Conservation (phyloP, 2,329 filamentous ascomycete species). For the Verticillium nonalfalfae region DNA sequence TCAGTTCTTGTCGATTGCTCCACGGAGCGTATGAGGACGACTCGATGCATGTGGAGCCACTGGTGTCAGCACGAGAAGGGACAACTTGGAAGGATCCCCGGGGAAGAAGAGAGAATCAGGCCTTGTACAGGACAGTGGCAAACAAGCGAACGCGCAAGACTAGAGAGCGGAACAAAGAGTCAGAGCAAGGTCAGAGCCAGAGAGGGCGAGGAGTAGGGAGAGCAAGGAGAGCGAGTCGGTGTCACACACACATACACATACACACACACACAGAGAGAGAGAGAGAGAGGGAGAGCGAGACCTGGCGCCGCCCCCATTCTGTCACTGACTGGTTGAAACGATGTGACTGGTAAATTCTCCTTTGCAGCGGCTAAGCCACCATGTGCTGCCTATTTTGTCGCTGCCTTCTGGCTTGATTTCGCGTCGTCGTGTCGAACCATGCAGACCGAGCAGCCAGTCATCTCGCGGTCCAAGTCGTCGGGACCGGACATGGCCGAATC, state of each 20-base stretch:
- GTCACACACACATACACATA: background rate
- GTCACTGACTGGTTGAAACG: background rate
- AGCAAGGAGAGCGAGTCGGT: background rate
- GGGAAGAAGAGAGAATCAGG: background rate
- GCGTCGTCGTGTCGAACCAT: background rate
- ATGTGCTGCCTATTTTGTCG: background rate
- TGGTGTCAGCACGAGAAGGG: too few relatives aligned
- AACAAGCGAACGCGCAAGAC: too few relatives aligned
- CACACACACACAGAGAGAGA: background rate
- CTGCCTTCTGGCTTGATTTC: background rate
- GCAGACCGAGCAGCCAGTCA: slow-evolving; percentile 5
- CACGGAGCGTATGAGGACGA: too few relatives aligned
- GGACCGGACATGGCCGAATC: slow-evolving; percentile 7
- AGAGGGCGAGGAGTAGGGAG: background rate
- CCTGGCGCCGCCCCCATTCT: background rate
- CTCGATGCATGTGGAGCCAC: too few relatives aligned
- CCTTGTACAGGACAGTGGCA: too few relatives aligned
- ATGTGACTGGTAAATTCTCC: slow-evolving; percentile 9
- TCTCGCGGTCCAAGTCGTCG: slow-evolving; percentile 3
- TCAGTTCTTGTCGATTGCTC: too few relatives aligned
- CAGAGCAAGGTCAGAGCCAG: background rate
- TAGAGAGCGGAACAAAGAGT: background rate
- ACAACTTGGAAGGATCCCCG: rapidly evolving
- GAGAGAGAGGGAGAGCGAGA: background rate
- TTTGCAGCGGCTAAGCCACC: slow-evolving; percentile 12